Evolutionary conservation across 768 basidiomycete genomes (phyloP), one percentile per base, ranked within the genome.

Genomic region (Phylloporus sp.): DNA sequence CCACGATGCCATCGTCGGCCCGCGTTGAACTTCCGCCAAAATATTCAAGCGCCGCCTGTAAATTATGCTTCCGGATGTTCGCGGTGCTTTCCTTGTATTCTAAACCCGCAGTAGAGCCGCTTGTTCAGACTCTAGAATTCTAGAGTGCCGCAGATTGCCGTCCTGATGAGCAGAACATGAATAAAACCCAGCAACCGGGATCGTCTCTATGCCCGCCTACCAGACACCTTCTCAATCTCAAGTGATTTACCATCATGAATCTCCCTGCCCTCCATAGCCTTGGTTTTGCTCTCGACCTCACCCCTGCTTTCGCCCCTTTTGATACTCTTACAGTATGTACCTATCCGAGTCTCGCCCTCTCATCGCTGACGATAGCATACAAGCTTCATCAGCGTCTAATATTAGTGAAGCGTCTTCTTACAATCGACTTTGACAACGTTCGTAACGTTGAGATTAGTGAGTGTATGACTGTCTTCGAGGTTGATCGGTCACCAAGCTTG

Each of bases 211-310:
- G 29, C 6, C 29, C 29, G 14, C 29, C n/a, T 24, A n/a, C n/a
- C n/a, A 38, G 37, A 38, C 23, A 38, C 23, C 15, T n/a, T 9
- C 37, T 24, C 5, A 10, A 5, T 22, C 22, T n/a, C 36, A 14
- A 23, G 22, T 2, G 15, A 23, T 9, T 9, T 23, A 7, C 22
- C 29, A 15, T n/a, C 11, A 38, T 38, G 37, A 23, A 46, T 14
- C 44, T 46, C 22, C 44, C 44, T 14, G 44, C 44, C 18, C 22
- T 46, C 29, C 42, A 49, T 20, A 41, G 41, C 24, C 42, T 49
- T 37, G 48, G 48, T 6, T 49, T 44, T 31, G 41, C 42, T 1
- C 15, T 49, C 42, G 38, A 49, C 31, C 41, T 49, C 3, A n/a
- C n/a, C n/a, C 15, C 7, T 7, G 35, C 18, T 10, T 29, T 49